A percentile compares a stretch with the other conserved stretches of the same genome.
Evolutionary conservation across 805 yeast species (phyloP).

Genomic region (Schwanniomyces yamadae): DNA sequence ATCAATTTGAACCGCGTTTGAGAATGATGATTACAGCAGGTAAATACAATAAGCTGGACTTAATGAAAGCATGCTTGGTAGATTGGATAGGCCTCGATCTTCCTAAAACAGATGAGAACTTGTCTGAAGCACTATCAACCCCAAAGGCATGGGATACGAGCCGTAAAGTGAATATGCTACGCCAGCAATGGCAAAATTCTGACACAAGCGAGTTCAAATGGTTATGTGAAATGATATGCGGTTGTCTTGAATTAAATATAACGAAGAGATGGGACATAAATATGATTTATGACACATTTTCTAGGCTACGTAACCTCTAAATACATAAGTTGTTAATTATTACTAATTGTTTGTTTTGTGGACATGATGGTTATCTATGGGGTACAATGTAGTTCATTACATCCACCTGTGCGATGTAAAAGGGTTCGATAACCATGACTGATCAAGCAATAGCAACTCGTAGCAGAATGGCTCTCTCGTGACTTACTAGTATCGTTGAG

Average conservation of each 20-base stretch:
- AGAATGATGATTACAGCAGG: slow-evolving; percentile 71
- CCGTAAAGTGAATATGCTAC: slow-evolving; percentile 14
- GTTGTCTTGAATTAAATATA: slow-evolving; percentile 54
- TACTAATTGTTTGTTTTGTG: too few relatives aligned
- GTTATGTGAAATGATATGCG: slow-evolving; percentile 40
- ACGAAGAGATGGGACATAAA: slow-evolving; percentile 53
- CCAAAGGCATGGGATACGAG: slow-evolving; percentile 17
- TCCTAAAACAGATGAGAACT: background rate
- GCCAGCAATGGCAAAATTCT: slow-evolving; percentile 18
- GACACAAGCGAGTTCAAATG: slow-evolving; percentile 22
- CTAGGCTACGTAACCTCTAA: too few relatives aligned
- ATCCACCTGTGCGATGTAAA: too few relatives aligned
- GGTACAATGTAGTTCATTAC: too few relatives aligned
- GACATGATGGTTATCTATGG: too few relatives aligned
- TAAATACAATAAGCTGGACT: slow-evolving; percentile 48
- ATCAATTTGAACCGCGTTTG: slow-evolving; percentile 77
- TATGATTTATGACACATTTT: slow-evolving; percentile 22
- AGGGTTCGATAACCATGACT: too few relatives aligned
- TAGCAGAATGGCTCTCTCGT: too few relatives aligned
- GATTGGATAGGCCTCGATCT: slow-evolving; percentile 24
- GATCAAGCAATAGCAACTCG: too few relatives aligned
- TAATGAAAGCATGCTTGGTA: slow-evolving; percentile 41
- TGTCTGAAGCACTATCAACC: slow-evolving; percentile 8
- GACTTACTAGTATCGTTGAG: too few relatives aligned
- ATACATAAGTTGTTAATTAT: too few relatives aligned